phyloP scores from a whole-genome alignment of 805 yeast species.

The Cyberlindnera japonica region DNA sequence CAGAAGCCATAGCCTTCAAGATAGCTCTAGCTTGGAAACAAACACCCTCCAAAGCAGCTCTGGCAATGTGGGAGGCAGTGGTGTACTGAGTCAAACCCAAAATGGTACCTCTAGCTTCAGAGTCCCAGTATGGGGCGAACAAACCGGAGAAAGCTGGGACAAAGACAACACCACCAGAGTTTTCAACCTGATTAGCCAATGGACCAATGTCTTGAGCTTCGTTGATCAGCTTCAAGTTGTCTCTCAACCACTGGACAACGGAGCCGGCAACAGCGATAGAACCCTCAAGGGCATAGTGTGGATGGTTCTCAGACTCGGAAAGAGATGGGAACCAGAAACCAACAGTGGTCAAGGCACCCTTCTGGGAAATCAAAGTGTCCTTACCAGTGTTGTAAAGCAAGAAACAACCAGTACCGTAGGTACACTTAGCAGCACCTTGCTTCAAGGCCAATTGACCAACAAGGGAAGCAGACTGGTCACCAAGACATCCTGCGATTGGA shows the following conservation, averaged over 20 bases:
- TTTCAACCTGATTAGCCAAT: constrained; percentile 73
- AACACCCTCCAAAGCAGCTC: constrained; percentile 94
- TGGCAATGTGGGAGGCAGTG: constrained; percentile 85
- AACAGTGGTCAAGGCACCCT: constrained; percentile 85
- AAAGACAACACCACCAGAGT: constrained; percentile 88
- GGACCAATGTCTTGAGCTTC: constrained; percentile 88
- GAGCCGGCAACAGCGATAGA: constrained; percentile 96
- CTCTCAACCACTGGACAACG: constrained; percentile 90
- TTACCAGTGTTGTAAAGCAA: constrained; percentile 83
- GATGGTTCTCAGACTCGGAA: constrained; percentile 41
- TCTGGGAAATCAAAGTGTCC: constrained; percentile 61
- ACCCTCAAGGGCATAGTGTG: constrained; percentile 91
- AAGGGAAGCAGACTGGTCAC: constrained; percentile 91
- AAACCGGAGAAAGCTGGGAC: constrained; percentile 94
- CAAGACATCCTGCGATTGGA: constrained; percentile 86
- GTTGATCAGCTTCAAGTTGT: constrained; percentile 78
- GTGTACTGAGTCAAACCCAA: constrained; percentile 92
- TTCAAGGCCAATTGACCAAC: constrained; percentile 88
- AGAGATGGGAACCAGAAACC: constrained; percentile 85
- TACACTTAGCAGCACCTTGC: constrained; percentile 87
- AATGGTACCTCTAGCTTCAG: constrained; percentile 87
- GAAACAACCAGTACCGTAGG: constrained; percentile 96
- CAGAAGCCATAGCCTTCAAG: constrained; percentile 83
- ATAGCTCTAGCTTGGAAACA: constrained; percentile 93
- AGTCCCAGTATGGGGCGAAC: constrained; percentile 95